Percentiles rank a stretch among this genome's conserved stretches.
These are phyloP conservation scores for Fusarium sp. DNA, from an alignment of 2,329 filamentous ascomycete species.

Conservation along the genomic window DNA sequence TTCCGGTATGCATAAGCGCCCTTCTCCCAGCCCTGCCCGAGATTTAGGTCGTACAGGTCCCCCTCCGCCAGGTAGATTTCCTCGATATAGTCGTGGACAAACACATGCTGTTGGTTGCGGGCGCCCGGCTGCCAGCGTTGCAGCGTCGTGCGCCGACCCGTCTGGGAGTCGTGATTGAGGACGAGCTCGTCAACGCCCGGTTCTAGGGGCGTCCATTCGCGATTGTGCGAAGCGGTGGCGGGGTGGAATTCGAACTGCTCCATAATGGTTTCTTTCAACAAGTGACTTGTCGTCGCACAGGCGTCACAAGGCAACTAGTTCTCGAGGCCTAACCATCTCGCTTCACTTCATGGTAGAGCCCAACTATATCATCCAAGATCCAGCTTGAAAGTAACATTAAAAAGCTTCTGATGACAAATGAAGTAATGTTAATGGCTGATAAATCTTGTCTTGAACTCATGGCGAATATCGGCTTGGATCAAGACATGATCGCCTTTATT, in stretches of 20 bases:
- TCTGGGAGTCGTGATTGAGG: constrained; percentile 48
- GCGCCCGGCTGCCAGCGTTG: constrained; percentile 54
- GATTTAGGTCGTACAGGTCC: constrained; percentile 49
- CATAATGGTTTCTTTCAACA: constrained; percentile 21
- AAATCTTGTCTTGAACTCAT: not conserved
- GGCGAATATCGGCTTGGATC: not conserved
- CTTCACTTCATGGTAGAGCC: constrained; percentile 9
- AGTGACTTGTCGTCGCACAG: not conserved
- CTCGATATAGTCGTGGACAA: constrained; percentile 54
- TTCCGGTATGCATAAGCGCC: constrained; percentile 56
- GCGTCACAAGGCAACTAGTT: not conserved
- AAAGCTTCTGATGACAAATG: constrained; percentile 36
- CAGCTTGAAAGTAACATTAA: constrained; percentile 14
- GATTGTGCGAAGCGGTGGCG: constrained; percentile 33
- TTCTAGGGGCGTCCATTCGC: constrained; percentile 44
- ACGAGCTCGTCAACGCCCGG: constrained; percentile 52
- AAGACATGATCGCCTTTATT: not conserved
- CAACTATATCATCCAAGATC: not conserved
- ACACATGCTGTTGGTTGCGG: constrained; percentile 41
- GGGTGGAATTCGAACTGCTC: constrained; percentile 47
- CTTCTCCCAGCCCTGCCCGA: constrained; percentile 48
- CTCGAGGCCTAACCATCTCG: not conserved
- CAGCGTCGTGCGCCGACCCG: constrained; percentile 47
- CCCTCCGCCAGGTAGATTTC: constrained; percentile 54
- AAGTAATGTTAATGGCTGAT: not conserved